phyloP scores from a whole-genome alignment of 2,329 filamentous ascomycete species.

The Cryphonectria parasitica region DNA sequence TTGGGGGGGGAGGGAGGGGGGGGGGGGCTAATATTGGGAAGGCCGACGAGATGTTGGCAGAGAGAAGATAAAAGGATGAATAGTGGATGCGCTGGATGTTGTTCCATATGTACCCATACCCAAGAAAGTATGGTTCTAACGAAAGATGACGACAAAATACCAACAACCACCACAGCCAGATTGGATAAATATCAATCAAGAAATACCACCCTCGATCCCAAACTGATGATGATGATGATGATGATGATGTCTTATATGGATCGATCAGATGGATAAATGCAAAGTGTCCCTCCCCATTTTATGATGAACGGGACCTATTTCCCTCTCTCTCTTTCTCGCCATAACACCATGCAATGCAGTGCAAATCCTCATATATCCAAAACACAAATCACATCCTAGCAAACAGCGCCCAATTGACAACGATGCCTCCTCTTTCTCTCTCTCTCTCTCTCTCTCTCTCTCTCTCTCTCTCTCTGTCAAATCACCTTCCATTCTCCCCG shows the following conservation, averaged over 20 bases:
- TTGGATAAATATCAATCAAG: background rate
- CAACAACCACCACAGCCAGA: background rate
- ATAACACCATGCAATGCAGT: constrained; percentile 26
- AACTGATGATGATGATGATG: background rate
- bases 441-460: no score
- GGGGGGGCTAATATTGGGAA: background rate
- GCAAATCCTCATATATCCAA: background rate
- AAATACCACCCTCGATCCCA: background rate
- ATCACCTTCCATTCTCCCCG: no score
- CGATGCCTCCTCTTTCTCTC: no score
- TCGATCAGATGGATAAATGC: background rate
- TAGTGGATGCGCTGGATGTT: background rate
- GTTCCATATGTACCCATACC: background rate
- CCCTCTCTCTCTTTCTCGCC: constrained; percentile 7
- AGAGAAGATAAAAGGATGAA: background rate
- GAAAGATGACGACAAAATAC: background rate
- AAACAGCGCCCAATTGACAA: background rate
- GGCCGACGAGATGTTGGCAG: background rate
- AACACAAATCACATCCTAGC: background rate
- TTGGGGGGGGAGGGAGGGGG: background rate
- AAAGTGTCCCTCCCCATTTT: background rate
- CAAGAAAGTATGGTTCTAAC: background rate
- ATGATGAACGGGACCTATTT: background rate
- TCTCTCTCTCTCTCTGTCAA: no score
- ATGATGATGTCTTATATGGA: background rate